These are phyloP conservation scores for Dichotomocladium elegans DNA, from an alignment of 371 early-diverging fungal genomes.

Conservation along the genomic window DNA sequence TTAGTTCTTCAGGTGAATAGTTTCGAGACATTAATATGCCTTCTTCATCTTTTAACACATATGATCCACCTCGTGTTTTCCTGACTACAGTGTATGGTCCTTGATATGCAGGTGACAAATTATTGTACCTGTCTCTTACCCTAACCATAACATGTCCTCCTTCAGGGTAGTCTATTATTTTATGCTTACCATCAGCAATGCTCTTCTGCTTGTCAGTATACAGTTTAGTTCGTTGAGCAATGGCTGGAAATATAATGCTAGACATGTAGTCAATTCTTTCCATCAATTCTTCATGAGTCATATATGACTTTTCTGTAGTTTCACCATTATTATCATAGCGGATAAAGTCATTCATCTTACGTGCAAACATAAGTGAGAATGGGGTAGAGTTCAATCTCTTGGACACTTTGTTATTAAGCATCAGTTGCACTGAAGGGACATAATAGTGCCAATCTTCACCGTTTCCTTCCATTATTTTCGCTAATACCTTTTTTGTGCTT, in stretches of 20 bases:
- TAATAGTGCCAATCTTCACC: conserved; percentile 5
- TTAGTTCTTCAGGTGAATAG: no score
- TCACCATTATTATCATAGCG: background rate
- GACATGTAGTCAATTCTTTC: conserved; percentile 1
- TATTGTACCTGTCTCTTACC: no score
- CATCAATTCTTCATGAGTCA: background rate
- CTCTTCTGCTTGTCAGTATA: background rate
- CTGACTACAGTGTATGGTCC: conserved; percentile 4
- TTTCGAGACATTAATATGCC: no score
- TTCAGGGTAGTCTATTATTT: background rate
- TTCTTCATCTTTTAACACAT: background rate
- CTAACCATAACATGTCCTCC: background rate
- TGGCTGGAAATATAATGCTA: background rate
- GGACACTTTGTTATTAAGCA: background rate
- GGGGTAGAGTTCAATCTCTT: background rate
- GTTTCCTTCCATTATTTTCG: background rate
- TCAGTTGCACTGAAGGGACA: conserved; percentile 1
- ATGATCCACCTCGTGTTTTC: background rate
- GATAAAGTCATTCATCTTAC: background rate
- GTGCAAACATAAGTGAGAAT: conserved; percentile 2
- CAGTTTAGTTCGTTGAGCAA: background rate
- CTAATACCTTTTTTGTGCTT: background rate
- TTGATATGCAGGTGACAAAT: background rate
- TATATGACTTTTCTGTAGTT: background rate
- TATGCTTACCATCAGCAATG: background rate